Conservation (phyloP, 352 stramenopile genomes). For the Phytophthora quininea region DNA sequence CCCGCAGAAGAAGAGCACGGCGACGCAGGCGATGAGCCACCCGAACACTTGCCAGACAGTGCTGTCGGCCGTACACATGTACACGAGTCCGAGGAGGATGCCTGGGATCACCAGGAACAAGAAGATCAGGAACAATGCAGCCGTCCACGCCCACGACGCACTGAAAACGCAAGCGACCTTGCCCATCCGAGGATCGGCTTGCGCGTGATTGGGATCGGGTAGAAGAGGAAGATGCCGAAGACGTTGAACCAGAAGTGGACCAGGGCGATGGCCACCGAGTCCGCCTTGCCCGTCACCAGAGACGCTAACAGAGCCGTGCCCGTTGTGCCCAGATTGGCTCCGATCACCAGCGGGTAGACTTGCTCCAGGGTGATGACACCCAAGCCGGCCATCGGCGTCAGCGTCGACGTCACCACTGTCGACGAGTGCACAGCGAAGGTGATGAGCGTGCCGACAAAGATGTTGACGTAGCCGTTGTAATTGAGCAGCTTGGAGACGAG, state of each 20-base stretch:
- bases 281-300: not conserved
- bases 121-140: not conserved
- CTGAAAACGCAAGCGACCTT: not conserved
- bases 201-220: constrained; percentile 1
- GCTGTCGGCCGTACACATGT: constrained; percentile 3
- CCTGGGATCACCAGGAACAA: not conserved
- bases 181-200: not conserved
- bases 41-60: not conserved
- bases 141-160: not conserved
- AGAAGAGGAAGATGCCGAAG: constrained; percentile 2
- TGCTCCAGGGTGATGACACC: constrained; percentile 85
- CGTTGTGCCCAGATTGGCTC: constrained; percentile 90
- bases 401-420: constrained; percentile 85
- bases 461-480: constrained; percentile 86
- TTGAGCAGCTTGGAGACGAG: constrained; percentile 83
- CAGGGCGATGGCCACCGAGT: not conserved
- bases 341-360: constrained; percentile 89
- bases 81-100: not conserved
- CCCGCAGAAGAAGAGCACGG: constrained; percentile 7
- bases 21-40: constrained; percentile 11
- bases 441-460: constrained; percentile 72
- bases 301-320: not conserved
- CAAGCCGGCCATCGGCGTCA: constrained; percentile 85
- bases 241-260: constrained; percentile 5
- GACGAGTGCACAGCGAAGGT: constrained; percentile 89